phyloP scores from a whole-genome alignment of 2,329 filamentous ascomycete genomes.

The Exophiala viscosa region DNA sequence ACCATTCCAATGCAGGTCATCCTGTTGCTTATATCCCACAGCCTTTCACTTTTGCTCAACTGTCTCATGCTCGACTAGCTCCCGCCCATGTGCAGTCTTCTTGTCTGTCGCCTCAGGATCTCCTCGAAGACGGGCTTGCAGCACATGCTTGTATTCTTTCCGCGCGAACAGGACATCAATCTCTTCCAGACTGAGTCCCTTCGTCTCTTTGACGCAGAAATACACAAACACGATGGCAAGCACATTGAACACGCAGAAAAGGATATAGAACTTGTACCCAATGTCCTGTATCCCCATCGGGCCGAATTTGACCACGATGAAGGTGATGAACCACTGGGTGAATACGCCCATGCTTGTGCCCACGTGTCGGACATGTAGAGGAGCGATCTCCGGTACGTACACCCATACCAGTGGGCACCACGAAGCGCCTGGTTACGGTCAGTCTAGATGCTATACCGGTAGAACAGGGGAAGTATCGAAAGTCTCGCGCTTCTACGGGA shows the following conservation, averaged over 20 bases:
- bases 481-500: too few species aligned
- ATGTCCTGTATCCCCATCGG: conserved; percentile 29
- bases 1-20: too few species aligned
- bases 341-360: conserved; percentile 50
- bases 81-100: neutral
- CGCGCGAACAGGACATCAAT: conserved; percentile 52
- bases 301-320: conserved; percentile 23
- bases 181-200: conserved; percentile 53
- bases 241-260: conserved; percentile 44
- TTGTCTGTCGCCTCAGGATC: conserved; percentile 13
- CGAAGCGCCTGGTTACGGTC: conserved; percentile 1
- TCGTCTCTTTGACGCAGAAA: conserved; percentile 54
- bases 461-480: too few species aligned
- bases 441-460: too few species aligned
- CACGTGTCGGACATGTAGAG: conserved; percentile 49
- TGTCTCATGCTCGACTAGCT: conserved; percentile 4
- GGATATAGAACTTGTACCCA: conserved; percentile 45
- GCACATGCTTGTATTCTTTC: conserved; percentile 18
- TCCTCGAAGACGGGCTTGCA: conserved; percentile 15
- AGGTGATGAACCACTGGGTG: conserved; percentile 42
- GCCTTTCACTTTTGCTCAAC: conserved; percentile 4
- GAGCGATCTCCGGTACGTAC: conserved; percentile 50
- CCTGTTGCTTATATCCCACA: too few species aligned
- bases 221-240: conserved; percentile 50
- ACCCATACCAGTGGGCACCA: conserved; percentile 19